phyloP scores from a whole-genome alignment of 345 rosid species.

The Lumnitzera racemosa region DNA sequence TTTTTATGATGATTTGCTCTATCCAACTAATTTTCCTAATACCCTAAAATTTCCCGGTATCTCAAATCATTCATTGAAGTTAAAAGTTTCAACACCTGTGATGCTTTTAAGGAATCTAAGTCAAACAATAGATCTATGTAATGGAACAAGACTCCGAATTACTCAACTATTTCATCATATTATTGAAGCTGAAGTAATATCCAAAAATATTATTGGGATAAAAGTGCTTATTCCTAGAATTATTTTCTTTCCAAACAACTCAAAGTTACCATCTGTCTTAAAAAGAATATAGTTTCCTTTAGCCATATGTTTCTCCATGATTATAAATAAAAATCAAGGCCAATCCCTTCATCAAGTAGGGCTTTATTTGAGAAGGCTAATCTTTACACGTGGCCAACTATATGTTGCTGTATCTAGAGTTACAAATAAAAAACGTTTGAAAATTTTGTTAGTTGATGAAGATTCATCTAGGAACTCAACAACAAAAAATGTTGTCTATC shows the following conservation, averaged over 20 bases:
- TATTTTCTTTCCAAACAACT: neutral
- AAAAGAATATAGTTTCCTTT: conserved; percentile 1
- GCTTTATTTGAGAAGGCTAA: neutral
- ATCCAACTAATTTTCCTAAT: neutral
- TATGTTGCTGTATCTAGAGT: too few relatives aligned
- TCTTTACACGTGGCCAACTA: too few relatives aligned
- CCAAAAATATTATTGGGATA: neutral
- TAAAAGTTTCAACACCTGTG: neutral
- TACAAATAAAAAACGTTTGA: too few relatives aligned
- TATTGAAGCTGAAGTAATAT: neutral
- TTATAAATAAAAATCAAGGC: conserved; percentile 3
- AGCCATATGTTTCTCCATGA: neutral
- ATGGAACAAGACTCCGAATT: neutral
- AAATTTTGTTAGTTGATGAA: too few relatives aligned
- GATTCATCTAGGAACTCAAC: too few relatives aligned
- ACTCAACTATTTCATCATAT: neutral
- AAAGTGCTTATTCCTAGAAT: neutral
- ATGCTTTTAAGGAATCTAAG: conserved; percentile 7
- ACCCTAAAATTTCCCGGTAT: neutral
- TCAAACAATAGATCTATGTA: neutral
- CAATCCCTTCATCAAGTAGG: neutral
- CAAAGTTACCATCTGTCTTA: neutral
- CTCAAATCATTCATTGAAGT: neutral
- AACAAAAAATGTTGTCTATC: too few relatives aligned
- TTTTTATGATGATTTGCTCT: neutral